phyloP scores from a whole-genome alignment of 257 asterid species.

The Avicennia marina region DNA sequence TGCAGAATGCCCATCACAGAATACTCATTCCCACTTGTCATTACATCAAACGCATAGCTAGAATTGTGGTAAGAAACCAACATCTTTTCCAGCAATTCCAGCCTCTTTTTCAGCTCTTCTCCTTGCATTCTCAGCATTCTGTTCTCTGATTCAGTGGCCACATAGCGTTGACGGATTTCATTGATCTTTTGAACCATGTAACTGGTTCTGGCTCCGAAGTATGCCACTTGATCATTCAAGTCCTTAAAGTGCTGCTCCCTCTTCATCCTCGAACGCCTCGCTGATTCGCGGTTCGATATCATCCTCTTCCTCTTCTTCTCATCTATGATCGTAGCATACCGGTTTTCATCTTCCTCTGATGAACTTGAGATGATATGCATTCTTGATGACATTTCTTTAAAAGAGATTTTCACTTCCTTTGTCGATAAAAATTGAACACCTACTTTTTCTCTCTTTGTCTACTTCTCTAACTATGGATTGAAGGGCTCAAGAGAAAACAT shows the following conservation, averaged over 20 bases:
- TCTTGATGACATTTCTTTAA: conserved; percentile 28
- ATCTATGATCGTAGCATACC: conserved; percentile 25
- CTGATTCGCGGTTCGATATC: conserved; percentile 67
- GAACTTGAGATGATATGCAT: conserved; percentile 30
- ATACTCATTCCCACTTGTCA: conserved; percentile 7
- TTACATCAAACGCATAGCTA: background rate
- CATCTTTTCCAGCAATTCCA: conserved; percentile 28
- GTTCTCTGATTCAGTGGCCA: conserved; percentile 45
- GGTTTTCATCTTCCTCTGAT: conserved; percentile 25
- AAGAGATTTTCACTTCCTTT: too few species aligned
- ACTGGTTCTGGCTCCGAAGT: conserved; percentile 17
- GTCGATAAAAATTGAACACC: too few species aligned
- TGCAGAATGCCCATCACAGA: conserved; percentile 26
- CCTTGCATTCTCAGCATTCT: conserved; percentile 29
- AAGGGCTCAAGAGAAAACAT: conserved; percentile 35
- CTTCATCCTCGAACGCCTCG: conserved; percentile 61
- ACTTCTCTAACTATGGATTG: background rate
- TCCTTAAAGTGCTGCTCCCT: conserved; percentile 57
- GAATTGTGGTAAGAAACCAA: conserved; percentile 14
- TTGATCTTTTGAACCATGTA: conserved; percentile 21
- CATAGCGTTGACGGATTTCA: conserved; percentile 18
- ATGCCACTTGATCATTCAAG: conserved; percentile 38
- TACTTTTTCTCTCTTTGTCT: background rate
- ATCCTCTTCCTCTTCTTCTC: conserved; percentile 62
- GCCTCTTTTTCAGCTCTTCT: conserved; percentile 40